Evolutionary conservation across 2,329 filamentous ascomycete genomes (phyloP).

Genomic region (Lasiodiplodia theobromae): DNA sequence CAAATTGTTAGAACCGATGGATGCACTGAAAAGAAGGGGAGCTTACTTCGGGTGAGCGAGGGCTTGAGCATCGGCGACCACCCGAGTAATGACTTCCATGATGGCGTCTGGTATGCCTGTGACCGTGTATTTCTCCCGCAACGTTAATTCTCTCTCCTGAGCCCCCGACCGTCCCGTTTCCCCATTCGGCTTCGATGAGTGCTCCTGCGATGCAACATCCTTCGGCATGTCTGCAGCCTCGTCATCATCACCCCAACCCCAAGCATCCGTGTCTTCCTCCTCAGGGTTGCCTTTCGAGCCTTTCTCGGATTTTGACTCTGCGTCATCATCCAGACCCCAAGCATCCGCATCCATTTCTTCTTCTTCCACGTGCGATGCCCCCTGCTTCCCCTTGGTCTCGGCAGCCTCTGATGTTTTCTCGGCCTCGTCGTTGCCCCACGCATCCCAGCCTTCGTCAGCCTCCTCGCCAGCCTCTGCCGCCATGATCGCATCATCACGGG

Average conservation of each 20-base stretch:
- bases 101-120: conserved; percentile 86
- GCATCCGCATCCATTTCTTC: conserved; percentile 56
- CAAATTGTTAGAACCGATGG: neutral
- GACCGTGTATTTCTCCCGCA: conserved; percentile 86
- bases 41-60: conserved; percentile 62
- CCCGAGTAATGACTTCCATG: conserved; percentile 68
- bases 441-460: conserved; percentile 78
- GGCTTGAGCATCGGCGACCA: conserved; percentile 55
- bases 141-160: conserved; percentile 69
- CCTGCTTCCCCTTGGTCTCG: conserved; percentile 29
- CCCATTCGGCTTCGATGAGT: conserved; percentile 36
- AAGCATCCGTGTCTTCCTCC: conserved; percentile 67
- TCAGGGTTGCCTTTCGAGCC: conserved; percentile 38
- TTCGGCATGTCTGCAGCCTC: conserved; percentile 33
- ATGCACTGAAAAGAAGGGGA: neutral
- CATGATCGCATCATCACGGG: conserved; percentile 71
- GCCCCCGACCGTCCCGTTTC: conserved; percentile 39
- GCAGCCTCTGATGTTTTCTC: conserved; percentile 32
- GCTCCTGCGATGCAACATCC: conserved; percentile 36
- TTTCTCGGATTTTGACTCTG: conserved; percentile 46
- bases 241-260: conserved; percentile 84
- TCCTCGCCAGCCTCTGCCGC: conserved; percentile 58
- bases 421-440: conserved; percentile 75
- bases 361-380: conserved; percentile 35
- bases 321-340: conserved; percentile 55